phyloP scores from a whole-genome alignment of 331 rosid species.

The Saraca asoca region DNA sequence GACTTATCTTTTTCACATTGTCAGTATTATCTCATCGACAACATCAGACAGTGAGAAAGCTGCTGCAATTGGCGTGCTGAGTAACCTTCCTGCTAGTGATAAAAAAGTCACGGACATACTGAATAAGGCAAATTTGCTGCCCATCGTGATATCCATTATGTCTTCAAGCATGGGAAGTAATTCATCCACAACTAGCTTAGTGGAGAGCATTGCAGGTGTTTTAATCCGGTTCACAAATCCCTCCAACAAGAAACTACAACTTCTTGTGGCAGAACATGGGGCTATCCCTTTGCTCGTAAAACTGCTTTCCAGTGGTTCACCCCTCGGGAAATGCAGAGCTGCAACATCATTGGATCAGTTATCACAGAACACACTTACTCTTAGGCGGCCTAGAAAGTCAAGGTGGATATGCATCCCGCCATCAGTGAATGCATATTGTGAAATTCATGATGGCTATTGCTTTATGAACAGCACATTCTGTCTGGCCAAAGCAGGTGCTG shows the following conservation, averaged over 20 bases:
- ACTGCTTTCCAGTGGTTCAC: constrained; percentile 63
- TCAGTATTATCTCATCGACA: constrained; percentile 57
- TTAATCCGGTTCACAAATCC: constrained; percentile 72
- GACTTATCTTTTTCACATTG: constrained; percentile 48
- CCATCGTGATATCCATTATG: constrained; percentile 57
- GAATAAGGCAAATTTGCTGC: constrained; percentile 59
- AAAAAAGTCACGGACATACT: constrained; percentile 66
- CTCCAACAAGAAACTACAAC: constrained; percentile 75
- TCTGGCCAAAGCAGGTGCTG: constrained; percentile 77
- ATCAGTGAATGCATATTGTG: constrained; percentile 57
- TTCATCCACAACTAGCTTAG: constrained; percentile 38
- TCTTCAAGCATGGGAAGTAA: constrained; percentile 46
- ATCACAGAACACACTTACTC: constrained; percentile 71
- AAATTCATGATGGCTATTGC: constrained; percentile 78
- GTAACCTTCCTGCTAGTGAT: constrained; percentile 66
- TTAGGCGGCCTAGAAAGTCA: constrained; percentile 52
- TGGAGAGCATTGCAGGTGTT: constrained; percentile 56
- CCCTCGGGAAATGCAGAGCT: constrained; percentile 62
- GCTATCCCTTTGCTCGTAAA: constrained; percentile 77
- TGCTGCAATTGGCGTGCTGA: constrained; percentile 67
- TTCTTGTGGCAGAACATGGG: constrained; percentile 74
- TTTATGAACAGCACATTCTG: constrained; percentile 69
- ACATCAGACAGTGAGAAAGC: constrained; percentile 60
- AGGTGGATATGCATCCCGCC: constrained; percentile 74
- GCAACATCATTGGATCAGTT: constrained; percentile 79